These are phyloP conservation scores for Hyaloscypha finlandica DNA, from an alignment of 495 filamentous ascomycete species.

Conservation along the genomic window DNA sequence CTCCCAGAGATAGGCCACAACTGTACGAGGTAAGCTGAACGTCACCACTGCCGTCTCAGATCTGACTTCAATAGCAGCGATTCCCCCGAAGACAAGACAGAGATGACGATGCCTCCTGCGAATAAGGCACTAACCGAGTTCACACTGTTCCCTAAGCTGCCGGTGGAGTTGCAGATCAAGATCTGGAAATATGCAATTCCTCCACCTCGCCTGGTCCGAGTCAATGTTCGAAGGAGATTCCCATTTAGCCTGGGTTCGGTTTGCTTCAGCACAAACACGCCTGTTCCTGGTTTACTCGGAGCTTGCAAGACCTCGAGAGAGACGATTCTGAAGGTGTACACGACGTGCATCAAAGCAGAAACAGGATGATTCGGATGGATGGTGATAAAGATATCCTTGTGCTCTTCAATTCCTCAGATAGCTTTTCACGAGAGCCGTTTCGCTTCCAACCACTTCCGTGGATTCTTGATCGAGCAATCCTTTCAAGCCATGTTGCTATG, in stretches of 20 bases:
- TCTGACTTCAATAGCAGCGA: too few species aligned
- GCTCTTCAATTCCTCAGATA: neutral
- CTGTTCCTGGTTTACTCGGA: neutral
- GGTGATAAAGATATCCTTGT: neutral
- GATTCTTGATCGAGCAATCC: neutral
- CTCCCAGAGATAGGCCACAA: too few species aligned
- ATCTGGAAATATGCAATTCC: conserved; percentile 2
- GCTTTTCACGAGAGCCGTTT: too few species aligned
- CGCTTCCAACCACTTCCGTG: neutral
- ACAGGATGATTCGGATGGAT: neutral
- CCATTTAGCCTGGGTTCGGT: neutral
- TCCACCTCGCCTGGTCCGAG: neutral
- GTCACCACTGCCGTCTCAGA: too few species aligned
- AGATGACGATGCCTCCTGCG: too few species aligned
- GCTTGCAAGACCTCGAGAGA: neutral
- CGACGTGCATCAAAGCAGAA: neutral
- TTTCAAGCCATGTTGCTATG: neutral
- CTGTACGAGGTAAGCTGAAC: too few species aligned
- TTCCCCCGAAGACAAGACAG: too few species aligned
- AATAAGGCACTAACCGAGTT: neutral
- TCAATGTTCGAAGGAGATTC: neutral
- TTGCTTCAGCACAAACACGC: neutral
- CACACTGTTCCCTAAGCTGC: neutral
- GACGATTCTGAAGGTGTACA: neutral
- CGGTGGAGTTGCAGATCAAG: neutral